phyloP scores from a whole-genome alignment of 768 basidiomycete genomes.

The Termitomyces sp. region DNA sequence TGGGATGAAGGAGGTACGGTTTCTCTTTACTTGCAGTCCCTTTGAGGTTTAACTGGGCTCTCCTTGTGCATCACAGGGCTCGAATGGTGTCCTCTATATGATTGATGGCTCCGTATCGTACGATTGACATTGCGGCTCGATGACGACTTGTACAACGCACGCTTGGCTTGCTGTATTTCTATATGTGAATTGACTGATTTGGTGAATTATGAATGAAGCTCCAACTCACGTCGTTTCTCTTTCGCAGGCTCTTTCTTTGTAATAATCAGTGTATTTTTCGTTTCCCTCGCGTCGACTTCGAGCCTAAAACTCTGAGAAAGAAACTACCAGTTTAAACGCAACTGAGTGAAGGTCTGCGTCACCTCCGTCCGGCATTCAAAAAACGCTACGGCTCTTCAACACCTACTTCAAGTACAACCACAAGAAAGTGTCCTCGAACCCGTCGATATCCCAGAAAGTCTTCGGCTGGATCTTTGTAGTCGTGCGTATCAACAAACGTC shows the following conservation, averaged over 20 bases:
- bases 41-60: neutral
- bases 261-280: neutral
- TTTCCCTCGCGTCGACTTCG: neutral
- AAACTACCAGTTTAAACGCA: no score
- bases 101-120: constrained; percentile 51
- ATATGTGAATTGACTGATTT: neutral
- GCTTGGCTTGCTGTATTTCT: neutral
- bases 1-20: constrained; percentile 59
- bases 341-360: no score
- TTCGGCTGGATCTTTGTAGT: neutral
- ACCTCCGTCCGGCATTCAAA: no score
- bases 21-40: no score
- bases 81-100: constrained; percentile 58
- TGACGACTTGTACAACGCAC: neutral
- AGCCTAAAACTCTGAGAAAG: no score
- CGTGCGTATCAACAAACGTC: no score
- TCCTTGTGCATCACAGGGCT: constrained; percentile 33
- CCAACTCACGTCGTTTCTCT: neutral
- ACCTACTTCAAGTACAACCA: no score
- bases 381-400: no score
- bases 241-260: neutral
- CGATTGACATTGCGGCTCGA: constrained; percentile 15
- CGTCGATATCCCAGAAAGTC: no score
- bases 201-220: no score
- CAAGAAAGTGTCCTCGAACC: no score